phyloP scores from a whole-genome alignment of 2,329 filamentous ascomycete species.

The Calycina marina region DNA sequence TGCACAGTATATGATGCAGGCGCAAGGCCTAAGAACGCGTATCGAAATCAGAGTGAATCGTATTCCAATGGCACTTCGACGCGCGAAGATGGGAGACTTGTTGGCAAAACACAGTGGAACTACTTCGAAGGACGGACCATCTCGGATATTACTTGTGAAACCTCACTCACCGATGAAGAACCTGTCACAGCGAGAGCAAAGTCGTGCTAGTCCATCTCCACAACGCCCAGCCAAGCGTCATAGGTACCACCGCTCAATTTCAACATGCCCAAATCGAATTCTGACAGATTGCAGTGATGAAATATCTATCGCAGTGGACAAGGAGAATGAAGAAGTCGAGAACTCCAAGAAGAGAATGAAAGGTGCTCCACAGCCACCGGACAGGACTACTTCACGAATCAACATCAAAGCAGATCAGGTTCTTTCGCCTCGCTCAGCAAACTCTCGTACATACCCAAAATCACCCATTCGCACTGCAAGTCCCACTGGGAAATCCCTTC shows the following conservation, averaged over 20 bases:
- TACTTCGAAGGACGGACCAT: constrained; percentile 5
- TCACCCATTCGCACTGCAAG: constrained; percentile 17
- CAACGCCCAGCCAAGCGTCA: constrained; percentile 30
- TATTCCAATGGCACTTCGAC: constrained; percentile 67
- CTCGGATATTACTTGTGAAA: too few species aligned
- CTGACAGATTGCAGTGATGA: constrained; percentile 38
- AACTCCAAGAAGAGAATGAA: constrained; percentile 53
- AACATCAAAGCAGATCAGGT: constrained; percentile 40
- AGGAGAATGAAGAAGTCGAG: constrained; percentile 57
- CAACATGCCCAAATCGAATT: not conserved
- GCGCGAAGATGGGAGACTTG: constrained; percentile 70
- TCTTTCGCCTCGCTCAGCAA: constrained; percentile 70
- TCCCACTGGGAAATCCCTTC: constrained; percentile 41
- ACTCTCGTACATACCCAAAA: constrained; percentile 39
- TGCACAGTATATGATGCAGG: constrained; percentile 78
- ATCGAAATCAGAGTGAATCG: constrained; percentile 90
- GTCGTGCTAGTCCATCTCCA: constrained; percentile 16
- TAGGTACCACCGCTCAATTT: constrained; percentile 29
- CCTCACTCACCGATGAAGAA: constrained; percentile 11
- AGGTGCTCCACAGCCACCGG: constrained; percentile 22
- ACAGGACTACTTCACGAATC: constrained; percentile 26
- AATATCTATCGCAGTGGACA: constrained; percentile 46
- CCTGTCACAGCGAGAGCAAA: constrained; percentile 13
- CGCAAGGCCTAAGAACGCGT: constrained; percentile 68
- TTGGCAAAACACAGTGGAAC: constrained; percentile 17